Evolutionary conservation across 306 rosid genomes (phyloP), one percentile per base, ranked within the genome.

Genomic region (Rosa multiflora): DNA sequence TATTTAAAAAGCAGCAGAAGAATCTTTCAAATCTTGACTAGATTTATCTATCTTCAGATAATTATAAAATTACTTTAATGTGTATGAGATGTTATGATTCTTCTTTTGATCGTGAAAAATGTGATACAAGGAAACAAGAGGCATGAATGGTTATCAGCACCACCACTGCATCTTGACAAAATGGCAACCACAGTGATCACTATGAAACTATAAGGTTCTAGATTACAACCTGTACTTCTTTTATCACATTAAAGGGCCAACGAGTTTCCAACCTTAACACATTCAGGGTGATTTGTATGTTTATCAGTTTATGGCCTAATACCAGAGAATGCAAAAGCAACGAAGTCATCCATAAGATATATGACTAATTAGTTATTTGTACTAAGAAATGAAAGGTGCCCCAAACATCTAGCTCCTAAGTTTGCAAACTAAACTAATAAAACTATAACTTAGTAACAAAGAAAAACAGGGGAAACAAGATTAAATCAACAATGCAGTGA

Each of bases 401-500:
- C 10, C 63, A 56, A 66, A 20, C 47, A 67, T 52, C 39, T 78
- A 76, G 68, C 46, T 71, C 58, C 70, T 29, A 17, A 70, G 32
- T 66, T 59, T 23, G 67, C 48, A 76, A 72, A 62, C 5, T 26
- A 70, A 47, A 76, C n/a, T n/a, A n/a, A n/a, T n/a, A n/a, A n/a
- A n/a, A n/a, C 40, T 14, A 63, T 35, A 35, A 64, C 12, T 32
- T 47, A 58, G 42, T 15, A 40, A 69, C 29, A 39, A 49, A 63
- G 8, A 3, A 75, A 46, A 58, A 35, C 23, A 64, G 32, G 10
- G 70, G 13, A 49, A 14, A 10, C 5, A 74, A 75, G 32, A 44
- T 13, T 18, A 17, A 42, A 66, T 9, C 13, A 72, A 39, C 32
- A 69, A 29, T 17, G 32, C 8, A 20, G 51, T 51, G 1, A 13